Evolutionary conservation across 2,329 filamentous ascomycete genomes (phyloP), one percentile per base, ranked within the genome.

Genomic region (Fusarium subtropicale): DNA sequence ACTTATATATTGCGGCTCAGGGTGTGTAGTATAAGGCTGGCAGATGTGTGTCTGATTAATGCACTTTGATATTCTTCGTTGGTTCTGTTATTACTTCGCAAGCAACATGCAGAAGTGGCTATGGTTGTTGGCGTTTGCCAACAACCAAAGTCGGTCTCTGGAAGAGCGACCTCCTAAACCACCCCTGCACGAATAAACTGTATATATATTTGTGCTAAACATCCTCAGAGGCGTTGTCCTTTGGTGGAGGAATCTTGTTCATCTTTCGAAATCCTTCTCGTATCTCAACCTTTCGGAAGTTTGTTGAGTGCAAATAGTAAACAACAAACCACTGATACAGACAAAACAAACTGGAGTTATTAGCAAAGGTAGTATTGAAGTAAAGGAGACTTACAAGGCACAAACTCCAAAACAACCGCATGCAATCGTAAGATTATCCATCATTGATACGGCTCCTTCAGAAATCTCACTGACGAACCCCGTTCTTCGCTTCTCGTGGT

Each of bases 391-490:
- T 47, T 31, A 70, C 67, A 69, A 70, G 18, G 66, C 62, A 11
- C 48, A 59, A 30, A 69, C 41, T 13, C 62, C 67, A 30, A 70
- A 70, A 12, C 66, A 67, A 12, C 66, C 67, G 20, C 66, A 70
- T 2, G 62, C 50, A n/a, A 67, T 64, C 5, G 57, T 44, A 4
- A 69, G 59, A 7, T 67, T 69, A 16, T 70, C 41, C 39, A 69
- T 18, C 62, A 67, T 47, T 3, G 47, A 53, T 12, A 69, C 33
- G 1, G 66, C 16, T 4, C 66, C 66, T 2, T 44, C 56, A 2
- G 61, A 52, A 11, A 69, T 26, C 4, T 60, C 52, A 10, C 42
- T 38, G 16, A 69, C 18, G 5, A 56, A 3, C 2, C 53, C 66
- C 2, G 51, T 22, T 15, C 50, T 54, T 20, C 57, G 57, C 41